phyloP scores from a whole-genome alignment of 352 stramenopile species.

The Phytophthora pistaciae region DNA sequence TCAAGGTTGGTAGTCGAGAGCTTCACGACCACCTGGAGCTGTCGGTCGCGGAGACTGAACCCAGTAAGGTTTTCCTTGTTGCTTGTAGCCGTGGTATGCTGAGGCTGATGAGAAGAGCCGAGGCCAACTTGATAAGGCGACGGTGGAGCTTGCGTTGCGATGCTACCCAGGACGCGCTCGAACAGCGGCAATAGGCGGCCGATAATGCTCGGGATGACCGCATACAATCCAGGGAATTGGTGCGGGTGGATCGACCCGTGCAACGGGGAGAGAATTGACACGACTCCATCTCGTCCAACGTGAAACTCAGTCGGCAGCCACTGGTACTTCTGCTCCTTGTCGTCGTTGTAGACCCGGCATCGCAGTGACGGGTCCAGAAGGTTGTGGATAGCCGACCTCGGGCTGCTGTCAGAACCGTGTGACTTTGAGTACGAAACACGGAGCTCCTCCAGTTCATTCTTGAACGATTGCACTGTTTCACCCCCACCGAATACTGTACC shows the following conservation, averaged over 20 bases:
- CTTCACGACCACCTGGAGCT: conserved; percentile 22
- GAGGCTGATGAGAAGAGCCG: conserved; percentile 1
- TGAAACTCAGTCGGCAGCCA: conserved; percentile 31
- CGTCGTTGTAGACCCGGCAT: conserved; percentile 11
- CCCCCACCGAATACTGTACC: not conserved
- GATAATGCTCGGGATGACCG: conserved; percentile 6
- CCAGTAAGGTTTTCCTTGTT: not conserved
- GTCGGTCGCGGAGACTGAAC: conserved; percentile 7
- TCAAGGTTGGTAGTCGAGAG: conserved; percentile 18
- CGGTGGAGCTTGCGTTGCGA: conserved; percentile 7
- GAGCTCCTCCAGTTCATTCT: conserved; percentile 15
- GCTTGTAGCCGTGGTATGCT: not conserved
- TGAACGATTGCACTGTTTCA: not conserved
- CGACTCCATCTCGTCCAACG: conserved; percentile 4
- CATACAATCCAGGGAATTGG: conserved; percentile 15
- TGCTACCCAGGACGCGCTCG: conserved; percentile 17
- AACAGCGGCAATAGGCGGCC: conserved; percentile 12
- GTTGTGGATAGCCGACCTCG: not conserved
- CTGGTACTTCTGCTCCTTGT: conserved; percentile 6
- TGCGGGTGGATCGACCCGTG: conserved; percentile 21
- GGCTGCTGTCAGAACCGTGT: not conserved
- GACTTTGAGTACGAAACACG: not conserved
- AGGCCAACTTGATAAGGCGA: conserved; percentile 9
- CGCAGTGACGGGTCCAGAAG: conserved; percentile 18
- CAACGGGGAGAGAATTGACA: conserved; percentile 11